Base-by-base conservation (phyloP, 306 rosid genomes). In the Lathyrus oleraceus region DNA sequence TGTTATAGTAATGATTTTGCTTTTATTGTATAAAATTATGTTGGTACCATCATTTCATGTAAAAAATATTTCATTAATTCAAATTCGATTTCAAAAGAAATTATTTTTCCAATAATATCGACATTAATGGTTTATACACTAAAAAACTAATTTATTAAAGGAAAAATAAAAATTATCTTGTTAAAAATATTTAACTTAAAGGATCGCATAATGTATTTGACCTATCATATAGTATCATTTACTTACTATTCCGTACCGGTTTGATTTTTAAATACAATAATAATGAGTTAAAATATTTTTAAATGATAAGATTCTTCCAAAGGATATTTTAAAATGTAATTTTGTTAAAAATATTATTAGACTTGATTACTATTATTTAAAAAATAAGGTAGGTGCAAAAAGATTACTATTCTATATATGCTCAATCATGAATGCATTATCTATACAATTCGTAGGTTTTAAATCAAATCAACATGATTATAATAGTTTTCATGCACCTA, bases 361-460 rank as follows among this genome's bases (percentile, higher is more conserved):
- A 35, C 63, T 10, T 42, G 20, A 30, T 10, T 30, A 8, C 9
- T 36, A 72, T 67, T 78, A 21, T 30, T 78, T 28, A 61, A 20
- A 20, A 59, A 58, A 7, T 35, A 72, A 53, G 21, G 66, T 78
- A 40, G 60, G 57, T 67, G 52, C 12, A 3, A 3, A 77, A 35
- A 56, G n/a, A 36, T 32, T 43, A 45, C 40, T 64, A 56, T 76
- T n/a, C n/a, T 69, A 13, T n/a, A 8, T 13, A 8, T 17, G 15
- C 15, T 53, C 35, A 56, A 35, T 70, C 49, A 43, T 40, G 48
- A 43, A 77, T 71, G 58, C 5, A 66, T 58, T 67, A 58, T 67
- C 23, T 56, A 25, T 27, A 27, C 5, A 51, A 44, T 49, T 59
- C 38, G 10, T 69, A 54, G 61, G 23, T 28, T 21, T n/a, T 25